These are phyloP conservation scores for Scedosporium apiospermum DNA, from an alignment of 2,329 filamentous ascomycete species.

Conservation along the genomic window DNA sequence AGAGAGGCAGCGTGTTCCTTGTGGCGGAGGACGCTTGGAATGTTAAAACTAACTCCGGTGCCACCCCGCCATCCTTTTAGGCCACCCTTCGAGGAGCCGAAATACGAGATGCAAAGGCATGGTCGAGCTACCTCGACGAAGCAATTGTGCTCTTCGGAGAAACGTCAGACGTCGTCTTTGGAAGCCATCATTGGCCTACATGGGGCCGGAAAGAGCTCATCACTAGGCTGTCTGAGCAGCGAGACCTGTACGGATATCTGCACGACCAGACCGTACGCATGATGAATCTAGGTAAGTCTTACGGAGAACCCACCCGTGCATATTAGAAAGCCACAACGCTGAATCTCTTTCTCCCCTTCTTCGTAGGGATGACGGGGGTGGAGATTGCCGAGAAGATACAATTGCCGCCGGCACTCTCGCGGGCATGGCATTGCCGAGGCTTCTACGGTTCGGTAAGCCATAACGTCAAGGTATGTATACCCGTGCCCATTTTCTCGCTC, in stretches of 20 bases:
- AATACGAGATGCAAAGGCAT: conserved; percentile 29
- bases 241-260: conserved; percentile 28
- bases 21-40: conserved; percentile 16
- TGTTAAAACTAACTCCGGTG: conserved; percentile 12
- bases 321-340: neutral
- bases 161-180: conserved; percentile 23
- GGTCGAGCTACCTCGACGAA: conserved; percentile 27
- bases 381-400: conserved; percentile 28
- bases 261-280: conserved; percentile 29
- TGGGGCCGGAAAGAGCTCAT: conserved; percentile 21
- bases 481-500: conserved; percentile 4
- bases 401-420: conserved; percentile 21
- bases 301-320: neutral
- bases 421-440: conserved; percentile 20
- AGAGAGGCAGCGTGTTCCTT: no score
- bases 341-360: neutral
- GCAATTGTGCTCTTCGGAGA: conserved; percentile 22
- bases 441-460: conserved; percentile 27
- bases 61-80: neutral
- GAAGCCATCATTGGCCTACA: conserved; percentile 31
- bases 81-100: conserved; percentile 29
- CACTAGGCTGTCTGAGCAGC: conserved; percentile 21
- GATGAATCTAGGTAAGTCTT: conserved; percentile 21
- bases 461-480: conserved; percentile 21
- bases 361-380: conserved; percentile 16